Percentiles rank a stretch among this genome's conserved stretches.
phyloP scores from a whole-genome alignment of 2,329 filamentous ascomycete species.

The Sporothrix curviconia region DNA sequence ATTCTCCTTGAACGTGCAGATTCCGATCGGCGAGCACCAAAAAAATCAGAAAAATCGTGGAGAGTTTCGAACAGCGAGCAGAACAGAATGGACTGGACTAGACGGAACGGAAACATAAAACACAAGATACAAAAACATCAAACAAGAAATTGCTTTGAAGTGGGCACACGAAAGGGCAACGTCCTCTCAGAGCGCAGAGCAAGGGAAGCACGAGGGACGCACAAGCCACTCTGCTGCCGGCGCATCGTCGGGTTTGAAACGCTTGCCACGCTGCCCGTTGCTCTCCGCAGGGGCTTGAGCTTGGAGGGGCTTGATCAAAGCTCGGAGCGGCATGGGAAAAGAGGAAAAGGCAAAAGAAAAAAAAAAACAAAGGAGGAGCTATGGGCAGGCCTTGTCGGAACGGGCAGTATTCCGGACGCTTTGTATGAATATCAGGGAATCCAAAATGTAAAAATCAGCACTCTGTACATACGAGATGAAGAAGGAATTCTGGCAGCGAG shows the following conservation, averaged over 20 bases:
- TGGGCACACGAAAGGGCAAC: constrained; percentile 1
- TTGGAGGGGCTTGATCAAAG: too few species aligned
- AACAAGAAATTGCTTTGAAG: neutral
- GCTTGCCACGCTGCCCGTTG: neutral
- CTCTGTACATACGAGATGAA: too few species aligned
- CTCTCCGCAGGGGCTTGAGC: too few species aligned
- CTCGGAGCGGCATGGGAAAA: too few species aligned
- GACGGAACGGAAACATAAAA: neutral
- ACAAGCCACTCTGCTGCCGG: constrained; percentile 1
- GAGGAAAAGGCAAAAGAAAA: too few species aligned
- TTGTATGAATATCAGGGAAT: too few species aligned
- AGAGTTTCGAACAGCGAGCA: too few species aligned
- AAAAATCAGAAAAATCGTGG: neutral
- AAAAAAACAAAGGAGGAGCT: too few species aligned
- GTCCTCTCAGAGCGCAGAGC: neutral
- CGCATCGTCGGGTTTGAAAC: constrained; percentile 5
- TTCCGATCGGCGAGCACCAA: neutral
- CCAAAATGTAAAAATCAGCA: too few species aligned
- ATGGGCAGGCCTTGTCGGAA: too few species aligned
- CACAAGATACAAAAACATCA: neutral
- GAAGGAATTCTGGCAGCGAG: too few species aligned
- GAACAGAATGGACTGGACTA: neutral
- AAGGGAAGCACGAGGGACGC: neutral
- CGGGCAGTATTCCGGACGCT: too few species aligned
- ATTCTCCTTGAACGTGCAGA: neutral